Base-by-base conservation (phyloP, 1,284 basidiomycete genomes). In the Ceratobasidium sp. region DNA sequence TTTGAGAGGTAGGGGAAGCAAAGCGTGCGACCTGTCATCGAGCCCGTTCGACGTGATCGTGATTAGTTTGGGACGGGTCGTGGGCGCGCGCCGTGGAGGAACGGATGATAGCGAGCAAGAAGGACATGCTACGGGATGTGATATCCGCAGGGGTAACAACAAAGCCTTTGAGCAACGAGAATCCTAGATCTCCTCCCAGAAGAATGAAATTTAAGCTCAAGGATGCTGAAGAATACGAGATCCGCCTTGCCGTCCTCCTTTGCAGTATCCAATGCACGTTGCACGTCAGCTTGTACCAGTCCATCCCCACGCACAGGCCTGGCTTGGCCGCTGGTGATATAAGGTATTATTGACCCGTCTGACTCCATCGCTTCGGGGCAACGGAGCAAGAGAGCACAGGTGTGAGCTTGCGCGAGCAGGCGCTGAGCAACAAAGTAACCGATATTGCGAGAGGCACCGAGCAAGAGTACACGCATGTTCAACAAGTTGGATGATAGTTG, bases 381-480 rank as follows among this genome's bases (percentile, higher is more conserved):
- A 18, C 87, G 84, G 3, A 88, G 80, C 16, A 88, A 81, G 76
- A 85, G 87, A 0, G 85, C 86, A 23, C 88, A 83, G 8, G 81
- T 83, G 2, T 83, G 80, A 6, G 86, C 85, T 65, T 83, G 78
- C 3, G n/a, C 80, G 32, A 88, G 81, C 1, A 89, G 80, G 21
- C 86, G 79, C 32, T 85, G 53, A 1, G 85, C 80, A 50, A 88
- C 78, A 73, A 81, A 81, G 79, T 88, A 89, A 1, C 88, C 88
- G 74, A 89, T 87, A 79, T 89, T 39, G 36, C 36, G 36, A 39
- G 36, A 39, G 36, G 36, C 36, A 39, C 36, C 36, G 36, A 39
- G 36, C 88, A 60, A 39, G 6, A 39, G 36, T 39, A 39, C 36
- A 14, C 36, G 36, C 36, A 39, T 39, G 36, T 84, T n/a, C n/a